A percentile compares a stretch with the other conserved stretches of the same genome.
These are phyloP conservation scores for Apocynum venetum DNA, from an alignment of 257 asterid genomes.

Conservation along the genomic window DNA sequence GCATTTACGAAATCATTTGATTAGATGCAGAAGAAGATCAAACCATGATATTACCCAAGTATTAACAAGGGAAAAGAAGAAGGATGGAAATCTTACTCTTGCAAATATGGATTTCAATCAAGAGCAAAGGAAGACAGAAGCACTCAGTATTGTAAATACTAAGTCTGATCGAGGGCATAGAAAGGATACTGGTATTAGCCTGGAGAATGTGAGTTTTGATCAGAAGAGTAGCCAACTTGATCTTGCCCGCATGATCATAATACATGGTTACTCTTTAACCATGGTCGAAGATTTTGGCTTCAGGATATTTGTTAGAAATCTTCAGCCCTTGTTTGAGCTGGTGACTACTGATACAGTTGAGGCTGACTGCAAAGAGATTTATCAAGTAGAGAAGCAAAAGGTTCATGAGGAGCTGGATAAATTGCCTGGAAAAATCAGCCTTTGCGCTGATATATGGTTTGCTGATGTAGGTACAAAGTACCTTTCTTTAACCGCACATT, in stretches of 20 bases:
- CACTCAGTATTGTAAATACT: slow-evolving; percentile 48
- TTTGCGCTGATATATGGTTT: slow-evolving; percentile 73
- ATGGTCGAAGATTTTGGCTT: slow-evolving; percentile 93
- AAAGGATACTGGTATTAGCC: slow-evolving; percentile 33
- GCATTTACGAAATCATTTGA: slow-evolving; percentile 86
- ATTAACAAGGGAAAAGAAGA: slow-evolving; percentile 66
- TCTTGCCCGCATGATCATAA: slow-evolving; percentile 88
- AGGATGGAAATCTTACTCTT: slow-evolving; percentile 49
- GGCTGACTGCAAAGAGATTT: slow-evolving; percentile 74
- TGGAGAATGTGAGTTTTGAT: slow-evolving; percentile 48
- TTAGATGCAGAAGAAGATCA: slow-evolving; percentile 71
- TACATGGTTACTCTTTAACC: slow-evolving; percentile 79
- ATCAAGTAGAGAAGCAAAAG: slow-evolving; percentile 67
- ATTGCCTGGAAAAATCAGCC: slow-evolving; percentile 79
- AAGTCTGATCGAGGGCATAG: slow-evolving; percentile 33
- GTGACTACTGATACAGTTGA: slow-evolving; percentile 54
- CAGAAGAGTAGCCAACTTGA: slow-evolving; percentile 60
- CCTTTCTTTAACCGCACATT: slow-evolving; percentile 77
- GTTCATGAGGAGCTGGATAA: slow-evolving; percentile 72
- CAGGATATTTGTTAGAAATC: slow-evolving; percentile 67
- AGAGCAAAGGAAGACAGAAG: slow-evolving; percentile 43
- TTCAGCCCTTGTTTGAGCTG: slow-evolving; percentile 82
- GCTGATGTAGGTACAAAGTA: slow-evolving; percentile 50
- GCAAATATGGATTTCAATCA: slow-evolving; percentile 42
- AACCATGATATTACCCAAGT: slow-evolving; percentile 60